Evolutionary conservation across 768 basidiomycete genomes (phyloP).

Genomic region (Chiua virens): DNA sequence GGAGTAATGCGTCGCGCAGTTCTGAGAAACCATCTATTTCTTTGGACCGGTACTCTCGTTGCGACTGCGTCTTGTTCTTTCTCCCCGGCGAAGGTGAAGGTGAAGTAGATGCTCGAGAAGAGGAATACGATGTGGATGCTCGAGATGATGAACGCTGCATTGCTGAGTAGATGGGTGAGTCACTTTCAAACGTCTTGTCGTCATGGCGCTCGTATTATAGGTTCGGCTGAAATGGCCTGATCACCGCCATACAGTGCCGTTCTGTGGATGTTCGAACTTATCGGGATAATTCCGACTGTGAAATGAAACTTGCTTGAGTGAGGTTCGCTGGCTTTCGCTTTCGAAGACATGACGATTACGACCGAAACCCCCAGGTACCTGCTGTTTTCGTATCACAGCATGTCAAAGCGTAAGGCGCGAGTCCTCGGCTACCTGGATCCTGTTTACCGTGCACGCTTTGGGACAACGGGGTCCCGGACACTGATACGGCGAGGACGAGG

Average conservation of each 20-base stretch:
- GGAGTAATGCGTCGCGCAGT: constrained; percentile 24
- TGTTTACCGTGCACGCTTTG: too few relatives aligned
- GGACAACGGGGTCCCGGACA: too few relatives aligned
- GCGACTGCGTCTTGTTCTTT: constrained; percentile 27
- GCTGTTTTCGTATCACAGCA: too few relatives aligned
- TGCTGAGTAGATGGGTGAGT: constrained; percentile 11
- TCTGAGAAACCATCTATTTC: constrained; percentile 33
- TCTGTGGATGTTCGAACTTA: background rate
- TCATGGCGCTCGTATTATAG: constrained; percentile 16
- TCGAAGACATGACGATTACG: too few relatives aligned
- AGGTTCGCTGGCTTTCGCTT: background rate
- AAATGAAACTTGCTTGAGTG: background rate
- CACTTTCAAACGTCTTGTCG: background rate
- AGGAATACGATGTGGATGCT: constrained; percentile 6
- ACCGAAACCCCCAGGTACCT: too few relatives aligned
- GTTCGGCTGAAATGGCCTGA: background rate
- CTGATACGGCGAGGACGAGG: too few relatives aligned
- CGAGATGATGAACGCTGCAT: constrained; percentile 19
- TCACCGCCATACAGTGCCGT: constrained; percentile 8
- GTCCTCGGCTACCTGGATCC: too few relatives aligned
- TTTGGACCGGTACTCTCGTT: constrained; percentile 31
- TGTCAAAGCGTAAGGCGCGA: too few relatives aligned
- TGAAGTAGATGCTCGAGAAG: constrained; percentile 8
- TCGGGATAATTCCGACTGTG: background rate
- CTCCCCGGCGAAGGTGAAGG: constrained; percentile 6